Evolutionary conservation across 768 basidiomycete species (phyloP).

Genomic region (Crepidotus variabilis): DNA sequence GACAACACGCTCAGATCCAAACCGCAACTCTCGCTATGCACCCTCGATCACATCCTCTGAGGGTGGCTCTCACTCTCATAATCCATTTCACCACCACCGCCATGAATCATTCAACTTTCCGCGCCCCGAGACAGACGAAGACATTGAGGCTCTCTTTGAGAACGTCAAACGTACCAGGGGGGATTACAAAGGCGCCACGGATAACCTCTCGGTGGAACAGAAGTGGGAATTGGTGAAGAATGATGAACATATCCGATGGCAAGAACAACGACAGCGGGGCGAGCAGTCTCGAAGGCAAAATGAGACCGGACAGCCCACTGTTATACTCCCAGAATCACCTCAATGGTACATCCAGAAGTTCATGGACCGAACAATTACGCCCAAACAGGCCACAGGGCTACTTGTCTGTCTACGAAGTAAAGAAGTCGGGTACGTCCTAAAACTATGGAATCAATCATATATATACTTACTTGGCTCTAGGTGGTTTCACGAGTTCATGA

Average conservation of each 20-base stretch:
- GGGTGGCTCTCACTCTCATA: slow-evolving; percentile 36
- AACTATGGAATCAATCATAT: not conserved
- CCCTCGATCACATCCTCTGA: slow-evolving; percentile 52
- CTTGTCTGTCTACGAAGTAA: slow-evolving; percentile 76
- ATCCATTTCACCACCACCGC: slow-evolving; percentile 53
- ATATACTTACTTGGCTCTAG: slow-evolving; percentile 34
- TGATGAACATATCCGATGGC: slow-evolving; percentile 78
- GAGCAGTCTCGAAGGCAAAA: slow-evolving; percentile 57
- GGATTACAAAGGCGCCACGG: slow-evolving; percentile 42
- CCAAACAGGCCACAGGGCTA: slow-evolving; percentile 75
- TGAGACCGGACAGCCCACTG: slow-evolving; percentile 51
- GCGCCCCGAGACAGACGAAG: slow-evolving; percentile 64
- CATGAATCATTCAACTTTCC: slow-evolving; percentile 67
- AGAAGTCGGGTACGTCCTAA: slow-evolving; percentile 61
- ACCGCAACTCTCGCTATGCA: slow-evolving; percentile 60
- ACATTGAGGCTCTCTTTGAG: slow-evolving; percentile 80
- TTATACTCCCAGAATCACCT: slow-evolving; percentile 66
- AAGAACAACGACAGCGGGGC: slow-evolving; percentile 62
- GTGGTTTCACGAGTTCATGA: slow-evolving; percentile 78
- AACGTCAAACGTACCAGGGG: slow-evolving; percentile 64
- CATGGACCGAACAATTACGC: slow-evolving; percentile 78
- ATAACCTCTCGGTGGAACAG: slow-evolving; percentile 66
- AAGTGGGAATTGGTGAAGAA: slow-evolving; percentile 92
- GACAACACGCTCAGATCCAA: slow-evolving; percentile 54
- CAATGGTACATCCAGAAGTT: slow-evolving; percentile 94